phyloP scores from a whole-genome alignment of 2,329 filamentous ascomycete species.

The Lasiodiplodia theobromae region DNA sequence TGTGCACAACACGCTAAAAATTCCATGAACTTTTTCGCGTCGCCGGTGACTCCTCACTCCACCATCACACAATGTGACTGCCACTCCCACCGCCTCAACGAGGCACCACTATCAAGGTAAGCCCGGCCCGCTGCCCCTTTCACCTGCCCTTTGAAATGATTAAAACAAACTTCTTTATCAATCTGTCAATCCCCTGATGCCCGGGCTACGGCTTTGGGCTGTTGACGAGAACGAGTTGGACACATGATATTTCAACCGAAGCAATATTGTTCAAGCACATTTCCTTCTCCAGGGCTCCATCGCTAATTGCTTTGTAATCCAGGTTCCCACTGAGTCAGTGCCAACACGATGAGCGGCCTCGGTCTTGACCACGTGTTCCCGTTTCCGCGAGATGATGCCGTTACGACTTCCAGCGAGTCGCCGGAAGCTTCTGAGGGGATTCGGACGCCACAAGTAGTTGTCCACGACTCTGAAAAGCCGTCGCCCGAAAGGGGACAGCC shows the following conservation, averaged over 20 bases:
- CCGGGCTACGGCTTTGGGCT: slow-evolving; percentile 17
- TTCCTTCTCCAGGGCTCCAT: neutral
- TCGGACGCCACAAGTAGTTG: slow-evolving; percentile 7
- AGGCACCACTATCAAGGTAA: slow-evolving; percentile 25
- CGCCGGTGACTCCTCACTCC: slow-evolving; percentile 19
- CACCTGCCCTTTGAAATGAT: slow-evolving; percentile 20
- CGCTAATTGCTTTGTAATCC: neutral
- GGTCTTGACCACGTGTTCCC: slow-evolving; percentile 24
- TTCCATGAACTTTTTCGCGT: slow-evolving; percentile 27
- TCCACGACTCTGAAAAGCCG: slow-evolving; percentile 3
- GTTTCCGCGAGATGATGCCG: slow-evolving; percentile 8
- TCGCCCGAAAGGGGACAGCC: neutral
- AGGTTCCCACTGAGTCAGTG: neutral
- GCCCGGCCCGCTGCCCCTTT: neutral
- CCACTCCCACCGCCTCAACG: slow-evolving; percentile 24
- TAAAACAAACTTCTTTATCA: slow-evolving; percentile 28
- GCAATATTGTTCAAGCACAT: neutral
- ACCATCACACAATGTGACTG: slow-evolving; percentile 28
- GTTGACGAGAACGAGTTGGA: slow-evolving; percentile 29
- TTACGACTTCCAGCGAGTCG: slow-evolving; percentile 6
- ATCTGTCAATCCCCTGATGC: slow-evolving; percentile 32
- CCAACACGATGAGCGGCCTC: slow-evolving; percentile 24
- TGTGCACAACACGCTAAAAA: slow-evolving; percentile 21
- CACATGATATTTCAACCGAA: slow-evolving; percentile 24
- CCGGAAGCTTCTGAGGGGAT: neutral